phyloP scores from a whole-genome alignment of 176 grass and related monocot genomes.

The Triticum turgidum region DNA sequence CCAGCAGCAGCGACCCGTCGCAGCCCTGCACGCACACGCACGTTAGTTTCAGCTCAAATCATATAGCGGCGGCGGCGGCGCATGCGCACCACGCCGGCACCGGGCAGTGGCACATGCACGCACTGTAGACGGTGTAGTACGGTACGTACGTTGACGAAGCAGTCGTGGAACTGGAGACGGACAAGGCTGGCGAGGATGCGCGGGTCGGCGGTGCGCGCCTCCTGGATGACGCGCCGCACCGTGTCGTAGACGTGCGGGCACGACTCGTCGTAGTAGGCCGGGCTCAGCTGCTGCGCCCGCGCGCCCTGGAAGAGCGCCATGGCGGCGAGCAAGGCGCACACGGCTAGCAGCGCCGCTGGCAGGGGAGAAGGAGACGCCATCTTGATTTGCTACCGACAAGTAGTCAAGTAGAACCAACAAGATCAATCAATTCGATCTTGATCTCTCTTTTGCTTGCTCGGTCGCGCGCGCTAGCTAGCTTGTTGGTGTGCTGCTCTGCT shows the following conservation, averaged over 20 bases:
- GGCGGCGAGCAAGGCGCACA: slow-evolving; percentile 28
- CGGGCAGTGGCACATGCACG: background rate
- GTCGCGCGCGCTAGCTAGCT: background rate
- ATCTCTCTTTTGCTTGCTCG: background rate
- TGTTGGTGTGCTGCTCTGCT: background rate
- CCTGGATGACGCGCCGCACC: slow-evolving; percentile 46
- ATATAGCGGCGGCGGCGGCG: too few species aligned
- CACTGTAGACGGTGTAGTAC: background rate
- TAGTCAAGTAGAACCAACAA: background rate
- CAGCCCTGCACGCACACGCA: slow-evolving; percentile 50
- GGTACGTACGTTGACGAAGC: slow-evolving; percentile 56
- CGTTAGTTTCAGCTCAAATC: background rate
- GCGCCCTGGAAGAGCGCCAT: slow-evolving; percentile 6
- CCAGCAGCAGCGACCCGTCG: slow-evolving; percentile 74
- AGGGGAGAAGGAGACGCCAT: background rate
- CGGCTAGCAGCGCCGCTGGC: background rate
- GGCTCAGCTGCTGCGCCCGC: slow-evolving; percentile 22
- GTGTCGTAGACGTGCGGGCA: slow-evolving; percentile 44
- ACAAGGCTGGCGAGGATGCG: slow-evolving; percentile 51
- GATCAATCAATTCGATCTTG: background rate
- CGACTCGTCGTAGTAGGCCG: slow-evolving; percentile 32
- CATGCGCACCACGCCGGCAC: background rate
- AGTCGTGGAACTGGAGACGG: slow-evolving; percentile 88
- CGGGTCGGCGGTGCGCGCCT: slow-evolving; percentile 35
- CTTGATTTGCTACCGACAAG: background rate